Base-by-base conservation (phyloP, 2,329 filamentous ascomycete species). In the Orbilia brochopaga region DNA sequence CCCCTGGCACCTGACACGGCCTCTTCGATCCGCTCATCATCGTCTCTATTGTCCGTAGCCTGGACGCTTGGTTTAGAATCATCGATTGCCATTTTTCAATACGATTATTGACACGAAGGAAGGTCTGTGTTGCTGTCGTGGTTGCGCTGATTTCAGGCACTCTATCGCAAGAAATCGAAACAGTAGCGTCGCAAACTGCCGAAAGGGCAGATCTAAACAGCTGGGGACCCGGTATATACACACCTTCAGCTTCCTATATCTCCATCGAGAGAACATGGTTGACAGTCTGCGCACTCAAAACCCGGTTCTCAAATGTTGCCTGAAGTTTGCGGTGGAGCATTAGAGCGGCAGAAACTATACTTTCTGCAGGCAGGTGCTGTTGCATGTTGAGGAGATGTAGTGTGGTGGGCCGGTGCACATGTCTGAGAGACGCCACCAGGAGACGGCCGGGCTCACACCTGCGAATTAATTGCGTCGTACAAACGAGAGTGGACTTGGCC, bases 281-380 rank as follows among this genome's bases (percentile, higher is more conserved):
- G 27, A 15, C n/a, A 21, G n/a, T 11, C 13, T 54, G 21, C 8
- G n/a, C 13, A 3, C 21, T 50, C 32, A 19, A 23, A 52, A n/a
- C 66, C 66, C 53, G 59, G 55, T 59, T 59, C 59, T 53, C 55
- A 72, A 65, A 72, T 56, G 60, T 56, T 72, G 67, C 67, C 67
- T 72, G 67, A 72, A 70, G 42, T 69, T 62, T 27, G 37, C 11
- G 44, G 15, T 21, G n/a, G 15, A 23, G 8, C 19, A 10, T 27
- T 23, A 11, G 32, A 19, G 11, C 24, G 23, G 19, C 30, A 23
- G 15, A 19, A 13, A 19, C 23, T 19, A 30, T 19, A 13, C 37
- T 42, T 17, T 42, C n/a, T 27, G 24, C 37, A 59, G 17, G 44
- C 35, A 37, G 17, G 48, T 48, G 27, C 8, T 32, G 27, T 32